Base-by-base conservation (phyloP, 768 basidiomycete species). In the Boletus patriciae region DNA sequence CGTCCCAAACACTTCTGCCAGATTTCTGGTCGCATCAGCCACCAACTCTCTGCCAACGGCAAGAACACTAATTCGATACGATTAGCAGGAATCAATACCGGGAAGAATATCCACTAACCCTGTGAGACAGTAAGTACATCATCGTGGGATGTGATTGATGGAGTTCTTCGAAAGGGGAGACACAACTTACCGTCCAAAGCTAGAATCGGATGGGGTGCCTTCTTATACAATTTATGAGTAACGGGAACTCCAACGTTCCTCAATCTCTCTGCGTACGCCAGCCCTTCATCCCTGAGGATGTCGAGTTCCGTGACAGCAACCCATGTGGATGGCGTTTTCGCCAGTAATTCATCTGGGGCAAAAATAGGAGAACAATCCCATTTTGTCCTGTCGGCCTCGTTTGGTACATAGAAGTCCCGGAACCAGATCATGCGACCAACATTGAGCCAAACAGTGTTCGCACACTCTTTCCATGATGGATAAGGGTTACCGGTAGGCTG, bases 291-390 rank as follows among this genome's bases (percentile, higher is more conserved):
- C 38, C 78, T 75, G 62, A 92, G 72, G 42, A 90, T 84, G 68
- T 92, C 90, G 15, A 84, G 70, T 65, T 88, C 90, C 34, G 78
- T 80, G 13, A 89, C 82, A 1, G 73, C 85, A 43, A 90, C 78
- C 85, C 85, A 88, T 13, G 86, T 80, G 25, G 75, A 76, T 2
- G 87, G 87, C 3, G 77, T 70, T 55, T 77, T 80, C 45, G 68
- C 70, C 55, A 89, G 69, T 33, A 82, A 63, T 44, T 82, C 81
- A 9, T 78, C 77, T 0, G 87, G 83, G 4, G 87, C 88, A 59
- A 87, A 85, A 21, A 85, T 74, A 1, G 89, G 88, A 6, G 88
- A 90, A 42, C 82, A 83, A 58, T 86, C 84, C 85, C 87, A 89
- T 48, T 85, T 82, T 0, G 74, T 77, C 72, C 81, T 77, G 53